Conservation (phyloP, 2,329 filamentous ascomycete species). For the Paracorniculantispora psalliotae region DNA sequence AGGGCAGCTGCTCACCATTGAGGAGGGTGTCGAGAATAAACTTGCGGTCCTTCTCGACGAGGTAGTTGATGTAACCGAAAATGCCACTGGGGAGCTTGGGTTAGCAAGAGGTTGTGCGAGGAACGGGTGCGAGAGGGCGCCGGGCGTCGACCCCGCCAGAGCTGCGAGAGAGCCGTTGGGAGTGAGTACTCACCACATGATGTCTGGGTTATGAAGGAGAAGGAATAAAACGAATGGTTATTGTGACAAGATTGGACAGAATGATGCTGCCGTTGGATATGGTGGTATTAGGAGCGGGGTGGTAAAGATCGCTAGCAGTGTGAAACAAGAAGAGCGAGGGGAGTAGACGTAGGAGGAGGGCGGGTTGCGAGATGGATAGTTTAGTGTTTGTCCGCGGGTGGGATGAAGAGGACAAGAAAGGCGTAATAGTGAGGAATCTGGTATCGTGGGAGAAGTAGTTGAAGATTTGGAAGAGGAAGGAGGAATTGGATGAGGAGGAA, state of each 20-base stretch:
- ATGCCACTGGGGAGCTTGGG: slow-evolving; percentile 61
- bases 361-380: neutral
- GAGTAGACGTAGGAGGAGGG: neutral
- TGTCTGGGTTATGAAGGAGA: neutral
- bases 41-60: slow-evolving; percentile 97
- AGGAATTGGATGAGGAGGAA: neutral
- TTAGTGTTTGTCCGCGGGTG: neutral
- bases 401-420: neutral
- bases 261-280: neutral
- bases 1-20: slow-evolving; percentile 59
- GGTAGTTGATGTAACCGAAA: slow-evolving; percentile 98
- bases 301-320: neutral
- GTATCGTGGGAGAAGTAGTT: neutral
- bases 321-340: neutral
- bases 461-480: neutral
- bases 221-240: neutral
- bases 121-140: neutral
- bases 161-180: neutral
- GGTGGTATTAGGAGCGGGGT: slow-evolving; percentile 3
- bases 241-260: neutral
- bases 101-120: slow-evolving; percentile 22
- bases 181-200: slow-evolving; percentile 6
- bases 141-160: neutral
- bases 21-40: slow-evolving; percentile 94
- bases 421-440: neutral